A percentile compares a stretch with the other conserved stretches of the same genome.
phyloP scores from a whole-genome alignment of 768 basidiomycete genomes.

The Fomitopsis serialis region DNA sequence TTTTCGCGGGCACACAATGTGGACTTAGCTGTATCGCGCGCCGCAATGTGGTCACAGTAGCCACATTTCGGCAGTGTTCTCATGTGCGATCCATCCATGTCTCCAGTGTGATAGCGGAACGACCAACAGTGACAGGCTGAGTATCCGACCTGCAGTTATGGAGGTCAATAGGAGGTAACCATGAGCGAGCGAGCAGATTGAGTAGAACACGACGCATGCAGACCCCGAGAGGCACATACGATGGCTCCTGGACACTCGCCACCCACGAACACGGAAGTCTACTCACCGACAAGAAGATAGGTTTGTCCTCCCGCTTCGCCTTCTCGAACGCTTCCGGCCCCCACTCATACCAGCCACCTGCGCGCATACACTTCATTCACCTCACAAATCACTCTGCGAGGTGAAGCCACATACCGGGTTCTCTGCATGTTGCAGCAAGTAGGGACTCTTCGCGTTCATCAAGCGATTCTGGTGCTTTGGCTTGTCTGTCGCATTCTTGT shows the following conservation, averaged over 20 bases:
- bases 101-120: no score
- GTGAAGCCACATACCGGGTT: slow-evolving; percentile 15
- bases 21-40: no score
- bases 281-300: slow-evolving; percentile 31
- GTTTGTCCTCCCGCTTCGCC: slow-evolving; percentile 20
- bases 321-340: slow-evolving; percentile 21
- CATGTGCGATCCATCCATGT: no score
- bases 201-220: no score
- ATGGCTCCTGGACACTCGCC: no score
- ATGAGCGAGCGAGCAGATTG: no score
- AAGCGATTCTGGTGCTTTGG: slow-evolving; percentile 11
- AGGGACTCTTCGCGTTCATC: slow-evolving; percentile 18
- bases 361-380: not conserved
- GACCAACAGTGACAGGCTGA: slow-evolving; percentile 36
- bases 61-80: no score
- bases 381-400: not conserved
- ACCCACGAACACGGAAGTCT: no score
- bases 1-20: no score
- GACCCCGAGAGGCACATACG: not conserved
- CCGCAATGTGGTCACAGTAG: no score
- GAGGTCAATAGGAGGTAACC: no score
- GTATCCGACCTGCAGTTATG: slow-evolving; percentile 27
- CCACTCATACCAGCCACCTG: slow-evolving; percentile 26
- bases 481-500: not conserved
- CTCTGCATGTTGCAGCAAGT: slow-evolving; percentile 20